Percentiles rank a stretch among this genome's conserved stretches.
phyloP scores from a whole-genome alignment of 768 basidiomycete genomes.

The Termitomyces sp. region DNA sequence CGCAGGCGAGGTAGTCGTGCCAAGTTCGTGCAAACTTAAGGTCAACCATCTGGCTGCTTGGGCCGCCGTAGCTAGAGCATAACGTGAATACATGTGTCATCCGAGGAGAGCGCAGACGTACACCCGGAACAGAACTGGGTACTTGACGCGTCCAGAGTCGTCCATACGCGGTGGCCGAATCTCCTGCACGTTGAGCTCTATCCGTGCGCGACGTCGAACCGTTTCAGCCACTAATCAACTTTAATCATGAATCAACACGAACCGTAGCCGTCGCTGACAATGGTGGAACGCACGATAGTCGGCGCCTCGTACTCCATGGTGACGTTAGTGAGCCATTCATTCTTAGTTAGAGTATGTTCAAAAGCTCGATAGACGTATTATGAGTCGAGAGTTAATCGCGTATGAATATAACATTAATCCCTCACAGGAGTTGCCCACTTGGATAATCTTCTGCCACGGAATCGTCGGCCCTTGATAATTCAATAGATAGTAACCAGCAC shows the following conservation, averaged over 20 bases:
- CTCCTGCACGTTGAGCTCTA: constrained; percentile 89
- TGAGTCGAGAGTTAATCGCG: neutral
- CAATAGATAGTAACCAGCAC: constrained; percentile 80
- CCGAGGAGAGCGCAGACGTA: constrained; percentile 32
- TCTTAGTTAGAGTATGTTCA: constrained; percentile 66
- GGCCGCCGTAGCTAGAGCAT: constrained; percentile 78
- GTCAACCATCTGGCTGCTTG: constrained; percentile 76
- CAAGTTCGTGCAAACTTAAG: constrained; percentile 69
- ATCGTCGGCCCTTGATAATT: constrained; percentile 76
- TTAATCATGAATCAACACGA: constrained; percentile 18
- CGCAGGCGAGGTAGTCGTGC: constrained; percentile 83
- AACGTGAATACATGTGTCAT: constrained; percentile 1
- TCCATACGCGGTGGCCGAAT: constrained; percentile 92
- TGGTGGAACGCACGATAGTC: constrained; percentile 63
- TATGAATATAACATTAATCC: neutral
- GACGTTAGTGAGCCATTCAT: constrained; percentile 59
- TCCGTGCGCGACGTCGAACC: constrained; percentile 7
- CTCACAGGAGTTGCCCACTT: constrained; percentile 42
- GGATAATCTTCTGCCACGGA: constrained; percentile 83
- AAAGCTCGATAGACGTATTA: constrained; percentile 40
- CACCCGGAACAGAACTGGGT: constrained; percentile 91
- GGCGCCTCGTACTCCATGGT: constrained; percentile 70
- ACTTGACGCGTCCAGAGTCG: constrained; percentile 91
- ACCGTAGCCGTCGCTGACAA: constrained; percentile 83
- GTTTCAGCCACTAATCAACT: constrained; percentile 12